Evolutionary conservation across 495 filamentous ascomycete genomes (phyloP).

Genomic region (Xylaria telfairii): DNA sequence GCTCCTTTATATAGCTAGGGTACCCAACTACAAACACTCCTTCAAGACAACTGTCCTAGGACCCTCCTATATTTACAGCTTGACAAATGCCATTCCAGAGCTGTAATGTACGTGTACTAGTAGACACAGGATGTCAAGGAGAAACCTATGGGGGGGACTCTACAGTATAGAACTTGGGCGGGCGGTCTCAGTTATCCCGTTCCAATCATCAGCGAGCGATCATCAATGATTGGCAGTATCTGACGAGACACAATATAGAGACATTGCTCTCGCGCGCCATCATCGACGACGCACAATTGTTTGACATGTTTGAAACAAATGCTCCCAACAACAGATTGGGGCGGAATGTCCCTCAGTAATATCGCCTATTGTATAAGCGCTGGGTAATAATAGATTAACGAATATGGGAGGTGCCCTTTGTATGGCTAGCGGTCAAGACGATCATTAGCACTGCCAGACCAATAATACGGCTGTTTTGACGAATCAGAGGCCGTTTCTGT

Average conservation of each 20-base stretch:
- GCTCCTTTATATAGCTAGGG: background rate
- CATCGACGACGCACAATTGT: conserved; percentile 13
- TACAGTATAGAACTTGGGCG: background rate
- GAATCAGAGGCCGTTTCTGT: conserved; percentile 13
- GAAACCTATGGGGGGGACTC: conserved; percentile 5
- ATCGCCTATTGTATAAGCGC: conserved; percentile 15
- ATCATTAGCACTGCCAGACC: conserved; percentile 14
- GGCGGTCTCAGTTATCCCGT: conserved; percentile 7
- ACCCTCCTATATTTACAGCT: conserved; percentile 15
- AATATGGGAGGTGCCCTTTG: background rate
- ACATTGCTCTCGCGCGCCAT: background rate
- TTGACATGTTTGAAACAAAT: conserved; percentile 18
- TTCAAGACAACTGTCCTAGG: conserved; percentile 10
- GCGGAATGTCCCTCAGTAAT: conserved; percentile 2
- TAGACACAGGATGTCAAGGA: background rate
- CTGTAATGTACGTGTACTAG: conserved; percentile 10
- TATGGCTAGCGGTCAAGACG: background rate
- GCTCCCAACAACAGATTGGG: conserved; percentile 1
- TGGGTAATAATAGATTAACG: conserved; percentile 13
- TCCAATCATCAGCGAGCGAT: background rate
- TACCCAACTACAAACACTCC: conserved; percentile 14
- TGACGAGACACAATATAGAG: conserved; percentile 12
- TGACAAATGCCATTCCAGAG: conserved; percentile 15
- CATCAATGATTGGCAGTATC: conserved; percentile 13
- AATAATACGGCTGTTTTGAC: background rate